Percentiles rank a stretch among this genome's conserved stretches.
These are phyloP conservation scores for Coemansia sp. DNA, from an alignment of 192 early-diverging fungal genomes.

Conservation along the genomic window DNA sequence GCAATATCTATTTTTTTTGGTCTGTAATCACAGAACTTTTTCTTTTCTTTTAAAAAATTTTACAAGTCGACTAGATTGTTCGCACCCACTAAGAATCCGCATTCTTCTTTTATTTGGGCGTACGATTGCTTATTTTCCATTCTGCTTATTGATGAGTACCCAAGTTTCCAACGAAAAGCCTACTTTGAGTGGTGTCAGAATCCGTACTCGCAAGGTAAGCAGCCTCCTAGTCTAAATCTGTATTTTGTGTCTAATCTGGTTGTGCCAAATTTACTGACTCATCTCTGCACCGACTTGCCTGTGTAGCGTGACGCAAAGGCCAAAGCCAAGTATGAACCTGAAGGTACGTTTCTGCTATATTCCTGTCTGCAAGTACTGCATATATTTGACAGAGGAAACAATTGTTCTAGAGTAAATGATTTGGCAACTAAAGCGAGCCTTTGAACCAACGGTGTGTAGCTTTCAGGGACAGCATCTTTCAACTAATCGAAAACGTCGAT, in stretches of 20 bases:
- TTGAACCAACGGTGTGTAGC: neutral
- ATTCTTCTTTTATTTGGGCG: neutral
- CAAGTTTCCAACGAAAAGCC: constrained; percentile 53
- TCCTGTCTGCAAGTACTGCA: neutral
- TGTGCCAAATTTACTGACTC: neutral
- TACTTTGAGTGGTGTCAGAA: constrained; percentile 54
- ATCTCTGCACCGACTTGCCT: neutral
- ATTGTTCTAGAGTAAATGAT: too few relatives aligned
- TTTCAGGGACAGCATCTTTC: constrained; percentile 46
- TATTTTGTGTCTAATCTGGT: neutral
- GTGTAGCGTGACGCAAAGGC: constrained; percentile 61
- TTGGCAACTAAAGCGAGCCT: too few relatives aligned
- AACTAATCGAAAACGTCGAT: constrained; percentile 56
- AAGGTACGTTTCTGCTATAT: constrained; percentile 18
- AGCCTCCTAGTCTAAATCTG: neutral
- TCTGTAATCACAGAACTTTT: neutral
- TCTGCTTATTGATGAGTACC: constrained; percentile 43
- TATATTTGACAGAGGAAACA: constrained; percentile 4
- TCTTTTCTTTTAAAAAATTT: constrained; percentile 5
- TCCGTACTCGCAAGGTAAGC: constrained; percentile 52
- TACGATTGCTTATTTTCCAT: constrained; percentile 1
- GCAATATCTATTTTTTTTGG: constrained; percentile 1
- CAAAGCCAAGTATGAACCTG: constrained; percentile 70
- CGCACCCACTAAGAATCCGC: neutral
- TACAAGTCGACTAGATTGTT: neutral